These are phyloP conservation scores for Trypanosoma platydactyli DNA, from an alignment of 208 protist genomes.

Conservation along the genomic window DNA sequence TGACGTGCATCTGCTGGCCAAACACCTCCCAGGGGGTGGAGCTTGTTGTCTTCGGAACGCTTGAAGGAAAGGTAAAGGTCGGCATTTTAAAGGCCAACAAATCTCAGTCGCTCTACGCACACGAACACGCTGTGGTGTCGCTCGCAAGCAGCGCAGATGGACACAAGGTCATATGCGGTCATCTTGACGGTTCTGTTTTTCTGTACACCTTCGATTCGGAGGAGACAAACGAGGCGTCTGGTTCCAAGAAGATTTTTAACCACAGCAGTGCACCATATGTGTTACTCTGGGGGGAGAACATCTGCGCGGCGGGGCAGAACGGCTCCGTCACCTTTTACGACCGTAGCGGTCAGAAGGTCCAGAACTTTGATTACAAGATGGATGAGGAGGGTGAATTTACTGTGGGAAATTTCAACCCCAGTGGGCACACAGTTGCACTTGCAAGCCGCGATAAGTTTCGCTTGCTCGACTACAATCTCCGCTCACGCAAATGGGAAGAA, in stretches of 20 bases:
- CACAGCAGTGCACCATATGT: slow-evolving; percentile 90
- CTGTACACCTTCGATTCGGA: slow-evolving; percentile 90
- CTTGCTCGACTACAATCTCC: slow-evolving; percentile 93
- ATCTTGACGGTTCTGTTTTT: slow-evolving; percentile 92
- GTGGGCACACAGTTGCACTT: slow-evolving; percentile 92
- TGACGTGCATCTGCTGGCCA: slow-evolving; percentile 95
- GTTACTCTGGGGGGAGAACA: slow-evolving; percentile 93
- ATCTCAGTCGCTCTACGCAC: slow-evolving; percentile 89
- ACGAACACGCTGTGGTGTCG: slow-evolving; percentile 90
- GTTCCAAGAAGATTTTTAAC: slow-evolving; percentile 77
- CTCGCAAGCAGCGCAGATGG: slow-evolving; percentile 76
- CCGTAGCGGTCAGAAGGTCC: slow-evolving; percentile 76
- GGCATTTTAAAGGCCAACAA: slow-evolving; percentile 94
- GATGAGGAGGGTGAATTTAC: slow-evolving; percentile 93
- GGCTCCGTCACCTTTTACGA: slow-evolving; percentile 93
- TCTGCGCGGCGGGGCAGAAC: slow-evolving; percentile 92
- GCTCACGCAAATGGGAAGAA: slow-evolving; percentile 93
- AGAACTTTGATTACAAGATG: slow-evolving; percentile 89
- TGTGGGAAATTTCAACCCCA: slow-evolving; percentile 89
- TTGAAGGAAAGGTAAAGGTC: slow-evolving; percentile 95
- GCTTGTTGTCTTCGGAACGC: slow-evolving; percentile 92
- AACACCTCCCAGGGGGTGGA: slow-evolving; percentile 88
- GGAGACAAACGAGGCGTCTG: slow-evolving; percentile 54
- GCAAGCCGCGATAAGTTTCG: slow-evolving; percentile 88
- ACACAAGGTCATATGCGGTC: slow-evolving; percentile 88